Evolutionary conservation across 306 rosid genomes (phyloP).

Genomic region (Vicia villosa): DNA sequence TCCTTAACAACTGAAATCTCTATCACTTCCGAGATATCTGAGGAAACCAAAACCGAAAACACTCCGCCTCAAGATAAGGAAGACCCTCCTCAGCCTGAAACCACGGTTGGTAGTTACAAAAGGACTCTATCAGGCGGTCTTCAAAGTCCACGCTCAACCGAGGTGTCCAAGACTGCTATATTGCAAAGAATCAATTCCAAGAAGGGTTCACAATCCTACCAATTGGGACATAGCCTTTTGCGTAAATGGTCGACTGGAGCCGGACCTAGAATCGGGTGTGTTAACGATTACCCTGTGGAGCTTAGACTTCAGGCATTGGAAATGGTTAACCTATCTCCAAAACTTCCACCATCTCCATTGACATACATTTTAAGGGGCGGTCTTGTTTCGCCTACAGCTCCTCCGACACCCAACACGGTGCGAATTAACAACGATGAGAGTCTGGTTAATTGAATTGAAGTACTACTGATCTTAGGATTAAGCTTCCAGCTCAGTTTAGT

Average conservation of each 20-base stretch:
- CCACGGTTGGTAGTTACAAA: slow-evolving; percentile 38
- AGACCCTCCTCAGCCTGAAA: slow-evolving; percentile 32
- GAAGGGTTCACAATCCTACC: slow-evolving; percentile 71
- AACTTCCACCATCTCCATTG: slow-evolving; percentile 54
- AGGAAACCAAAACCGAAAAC: slow-evolving; percentile 47
- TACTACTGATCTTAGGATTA: slow-evolving; percentile 12
- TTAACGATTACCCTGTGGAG: slow-evolving; percentile 85
- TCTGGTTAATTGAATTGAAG: slow-evolving; percentile 36
- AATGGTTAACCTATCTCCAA: slow-evolving; percentile 77
- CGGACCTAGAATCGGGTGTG: slow-evolving; percentile 97
- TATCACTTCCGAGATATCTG: slow-evolving; percentile 27
- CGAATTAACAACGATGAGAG: slow-evolving; percentile 27
- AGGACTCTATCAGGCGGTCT: slow-evolving; percentile 95
- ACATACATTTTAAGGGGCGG: slow-evolving; percentile 35
- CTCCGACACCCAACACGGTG: slow-evolving; percentile 27
- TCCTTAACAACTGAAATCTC: slow-evolving; percentile 15
- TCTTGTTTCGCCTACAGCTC: slow-evolving; percentile 45
- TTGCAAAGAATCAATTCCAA: slow-evolving; percentile 85
- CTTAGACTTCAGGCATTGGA: slow-evolving; percentile 85
- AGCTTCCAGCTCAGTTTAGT: slow-evolving; percentile 19
- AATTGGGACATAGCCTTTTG: slow-evolving; percentile 78
- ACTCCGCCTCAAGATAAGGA: slow-evolving; percentile 37
- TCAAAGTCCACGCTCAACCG: slow-evolving; percentile 85
- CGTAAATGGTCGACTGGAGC: slow-evolving; percentile 91
- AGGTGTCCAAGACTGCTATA: slow-evolving; percentile 68